phyloP scores from a whole-genome alignment of 2,329 filamentous ascomycete species.

The Thermochaetoides dissita region DNA sequence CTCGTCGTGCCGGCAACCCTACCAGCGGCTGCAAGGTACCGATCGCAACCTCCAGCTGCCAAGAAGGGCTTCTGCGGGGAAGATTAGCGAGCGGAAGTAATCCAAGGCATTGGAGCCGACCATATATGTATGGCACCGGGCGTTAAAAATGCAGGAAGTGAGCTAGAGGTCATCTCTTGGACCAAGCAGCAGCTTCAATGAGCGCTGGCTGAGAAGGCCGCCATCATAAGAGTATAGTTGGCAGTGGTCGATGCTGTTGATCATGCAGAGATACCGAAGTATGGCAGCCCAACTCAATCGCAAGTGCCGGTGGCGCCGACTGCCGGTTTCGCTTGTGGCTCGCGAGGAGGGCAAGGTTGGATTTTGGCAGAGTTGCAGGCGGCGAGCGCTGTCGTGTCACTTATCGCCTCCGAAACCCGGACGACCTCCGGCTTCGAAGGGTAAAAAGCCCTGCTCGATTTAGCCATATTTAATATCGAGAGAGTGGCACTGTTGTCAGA shows the following conservation, averaged over 20 bases:
- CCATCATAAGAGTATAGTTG: background rate
- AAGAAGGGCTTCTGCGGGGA: conserved; percentile 12
- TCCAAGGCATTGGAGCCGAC: conserved; percentile 8
- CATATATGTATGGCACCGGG: conserved; percentile 1
- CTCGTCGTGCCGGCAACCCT: too few relatives aligned
- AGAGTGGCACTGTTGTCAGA: too few relatives aligned
- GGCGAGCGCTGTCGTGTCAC: background rate
- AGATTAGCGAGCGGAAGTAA: conserved; percentile 12
- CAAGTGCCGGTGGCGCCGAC: too few relatives aligned
- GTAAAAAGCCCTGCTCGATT: background rate
- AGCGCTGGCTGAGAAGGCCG: background rate
- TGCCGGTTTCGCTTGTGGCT: too few relatives aligned
- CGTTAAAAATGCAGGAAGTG: background rate
- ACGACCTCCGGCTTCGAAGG: background rate
- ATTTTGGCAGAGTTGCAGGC: background rate
- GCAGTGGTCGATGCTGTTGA: background rate
- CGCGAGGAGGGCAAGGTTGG: background rate
- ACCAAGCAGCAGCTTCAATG: background rate
- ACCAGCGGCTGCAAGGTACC: conserved; percentile 7
- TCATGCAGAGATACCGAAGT: background rate
- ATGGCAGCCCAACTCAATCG: background rate
- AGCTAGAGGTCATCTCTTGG: background rate
- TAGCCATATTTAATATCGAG: background rate
- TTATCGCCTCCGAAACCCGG: background rate
- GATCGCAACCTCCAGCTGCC: conserved; percentile 10